Conservation (phyloP, 805 yeast species). For the Nakazawaea anatomiae region DNA sequence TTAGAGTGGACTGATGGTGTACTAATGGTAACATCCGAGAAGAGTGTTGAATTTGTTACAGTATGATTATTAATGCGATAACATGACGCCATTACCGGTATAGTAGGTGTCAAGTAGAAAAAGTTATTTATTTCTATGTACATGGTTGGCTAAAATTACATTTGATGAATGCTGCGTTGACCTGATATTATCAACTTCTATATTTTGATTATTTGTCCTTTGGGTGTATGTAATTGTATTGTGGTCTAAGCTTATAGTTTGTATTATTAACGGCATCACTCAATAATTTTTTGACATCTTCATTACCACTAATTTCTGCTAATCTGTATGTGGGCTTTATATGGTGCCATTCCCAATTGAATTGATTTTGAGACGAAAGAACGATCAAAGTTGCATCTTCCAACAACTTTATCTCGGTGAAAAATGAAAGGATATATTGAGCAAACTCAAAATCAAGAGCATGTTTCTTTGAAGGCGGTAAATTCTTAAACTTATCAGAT, state of each 20-base stretch:
- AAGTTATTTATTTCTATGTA: background rate
- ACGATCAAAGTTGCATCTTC: constrained; percentile 70
- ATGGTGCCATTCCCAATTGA: constrained; percentile 58
- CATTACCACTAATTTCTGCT: constrained; percentile 40
- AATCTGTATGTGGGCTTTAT: constrained; percentile 34
- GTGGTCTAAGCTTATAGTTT: constrained; percentile 4
- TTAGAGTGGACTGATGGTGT: background rate
- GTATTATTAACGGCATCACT: constrained; percentile 9
- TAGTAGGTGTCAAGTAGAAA: background rate
- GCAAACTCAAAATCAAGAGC: constrained; percentile 75
- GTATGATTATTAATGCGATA: too few species aligned
- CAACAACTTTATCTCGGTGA: constrained; percentile 47
- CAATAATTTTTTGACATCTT: constrained; percentile 19
- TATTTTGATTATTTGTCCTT: background rate
- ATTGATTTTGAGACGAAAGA: constrained; percentile 58
- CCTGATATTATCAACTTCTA: background rate
- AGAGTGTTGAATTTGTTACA: background rate
- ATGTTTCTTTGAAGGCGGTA: constrained; percentile 31
- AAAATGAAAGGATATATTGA: constrained; percentile 54
- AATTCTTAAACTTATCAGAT: constrained; percentile 38
- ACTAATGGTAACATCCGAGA: background rate
- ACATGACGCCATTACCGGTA: background rate
- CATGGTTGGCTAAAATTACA: too few species aligned
- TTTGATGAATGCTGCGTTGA: background rate
- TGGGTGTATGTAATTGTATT: constrained; percentile 2